Conservation (phyloP, 1,284 basidiomycete species). For the Omphalotus olearius region DNA sequence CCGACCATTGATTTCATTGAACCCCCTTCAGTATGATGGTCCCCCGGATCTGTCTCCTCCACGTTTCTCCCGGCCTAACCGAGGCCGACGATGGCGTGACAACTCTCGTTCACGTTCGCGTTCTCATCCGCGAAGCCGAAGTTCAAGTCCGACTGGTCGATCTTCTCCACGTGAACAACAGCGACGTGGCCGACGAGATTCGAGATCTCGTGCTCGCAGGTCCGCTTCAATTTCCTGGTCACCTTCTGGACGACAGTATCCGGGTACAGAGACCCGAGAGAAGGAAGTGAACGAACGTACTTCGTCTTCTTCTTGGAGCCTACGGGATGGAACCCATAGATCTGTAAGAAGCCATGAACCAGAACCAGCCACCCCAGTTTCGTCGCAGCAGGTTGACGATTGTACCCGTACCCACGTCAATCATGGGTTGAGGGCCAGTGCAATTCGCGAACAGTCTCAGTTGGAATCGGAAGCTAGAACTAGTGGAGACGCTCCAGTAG, state of each 20-base stretch:
- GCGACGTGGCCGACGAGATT: background rate
- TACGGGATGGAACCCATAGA: background rate
- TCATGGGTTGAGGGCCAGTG: no score
- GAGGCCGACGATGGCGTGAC: conserved; percentile 37
- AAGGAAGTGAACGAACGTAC: background rate
- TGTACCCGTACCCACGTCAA: no score
- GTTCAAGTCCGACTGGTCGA: background rate
- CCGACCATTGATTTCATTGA: conserved; percentile 4
- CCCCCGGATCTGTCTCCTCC: conserved; percentile 32
- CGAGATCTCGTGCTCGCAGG: conserved; percentile 16
- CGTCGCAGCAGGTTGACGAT: no score
- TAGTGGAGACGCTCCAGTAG: no score
- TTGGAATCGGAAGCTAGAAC: no score
- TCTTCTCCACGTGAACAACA: conserved; percentile 2
- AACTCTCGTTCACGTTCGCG: conserved; percentile 12
- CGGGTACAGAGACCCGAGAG: background rate
- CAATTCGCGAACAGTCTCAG: no score
- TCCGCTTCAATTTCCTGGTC: conserved; percentile 17
- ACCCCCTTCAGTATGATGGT: conserved; percentile 46
- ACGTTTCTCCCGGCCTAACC: conserved; percentile 24
- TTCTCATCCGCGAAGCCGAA: background rate
- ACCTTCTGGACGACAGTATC: conserved; percentile 14
- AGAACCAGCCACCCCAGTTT: no score
- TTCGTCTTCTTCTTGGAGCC: background rate
- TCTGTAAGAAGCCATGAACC: background rate